Evolutionary conservation across 106 monocot species (phyloP).

Genomic region (Acorus gramineus): DNA sequence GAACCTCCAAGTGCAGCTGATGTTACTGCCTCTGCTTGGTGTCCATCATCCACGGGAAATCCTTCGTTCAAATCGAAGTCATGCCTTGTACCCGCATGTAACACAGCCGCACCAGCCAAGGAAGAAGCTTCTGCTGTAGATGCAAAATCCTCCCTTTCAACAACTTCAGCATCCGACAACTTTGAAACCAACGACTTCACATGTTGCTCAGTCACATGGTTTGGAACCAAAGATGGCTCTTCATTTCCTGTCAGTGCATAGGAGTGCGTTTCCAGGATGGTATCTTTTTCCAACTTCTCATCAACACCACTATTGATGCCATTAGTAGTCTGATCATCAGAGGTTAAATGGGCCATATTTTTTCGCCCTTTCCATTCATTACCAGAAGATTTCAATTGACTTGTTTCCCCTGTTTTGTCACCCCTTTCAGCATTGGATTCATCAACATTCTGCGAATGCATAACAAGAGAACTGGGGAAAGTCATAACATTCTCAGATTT

Average conservation of each 20-base stretch:
- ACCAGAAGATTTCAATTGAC: slow-evolving; percentile 3
- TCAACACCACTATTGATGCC: not conserved
- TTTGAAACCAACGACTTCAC: slow-evolving; percentile 5
- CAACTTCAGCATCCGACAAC: slow-evolving; percentile 2
- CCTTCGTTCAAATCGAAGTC: slow-evolving; percentile 77
- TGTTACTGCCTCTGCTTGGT: slow-evolving; percentile 16
- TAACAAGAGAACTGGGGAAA: slow-evolving; percentile 6
- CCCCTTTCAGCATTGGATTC: slow-evolving; percentile 6
- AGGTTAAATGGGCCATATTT: not conserved
- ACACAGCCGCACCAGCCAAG: not conserved
- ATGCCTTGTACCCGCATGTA: slow-evolving; percentile 17
- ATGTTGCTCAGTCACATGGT: slow-evolving; percentile 5
- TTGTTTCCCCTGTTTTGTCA: slow-evolving; percentile 4
- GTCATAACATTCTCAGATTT: slow-evolving; percentile 4
- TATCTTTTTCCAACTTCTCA: slow-evolving; percentile 13
- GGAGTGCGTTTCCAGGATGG: not conserved
- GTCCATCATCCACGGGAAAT: slow-evolving; percentile 33
- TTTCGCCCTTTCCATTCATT: slow-evolving; percentile 2
- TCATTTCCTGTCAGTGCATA: not conserved
- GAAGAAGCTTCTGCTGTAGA: slow-evolving; percentile 12
- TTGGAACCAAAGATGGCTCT: not conserved
- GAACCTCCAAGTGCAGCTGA: slow-evolving; percentile 14
- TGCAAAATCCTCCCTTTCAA: slow-evolving; percentile 14
- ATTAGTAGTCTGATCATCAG: slow-evolving; percentile 3
- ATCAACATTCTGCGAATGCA: slow-evolving; percentile 8